Evolutionary conservation across 1,139 yeast species (phyloP), one percentile per base, ranked within the genome.

Genomic region (Yamadazyma blattariae): DNA sequence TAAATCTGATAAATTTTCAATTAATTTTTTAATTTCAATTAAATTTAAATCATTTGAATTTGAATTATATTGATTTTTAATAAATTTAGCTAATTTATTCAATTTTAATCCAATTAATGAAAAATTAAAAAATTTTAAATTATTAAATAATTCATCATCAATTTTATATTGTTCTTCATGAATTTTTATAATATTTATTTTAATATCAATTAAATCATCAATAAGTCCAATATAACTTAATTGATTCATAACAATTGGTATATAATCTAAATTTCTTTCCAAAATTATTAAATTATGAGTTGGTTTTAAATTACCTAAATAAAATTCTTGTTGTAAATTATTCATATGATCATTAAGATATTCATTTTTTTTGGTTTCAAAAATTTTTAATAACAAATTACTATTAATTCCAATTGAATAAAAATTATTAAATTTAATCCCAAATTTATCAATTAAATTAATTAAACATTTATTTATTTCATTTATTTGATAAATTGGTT

Each of bases 211-310:
- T 17, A 80, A 57, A 51, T 89, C 96, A 53, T 87, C 90, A 16
- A 89, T 66, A 11, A 92, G 64, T 0, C 98, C 98, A 24, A 77
- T 72, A 53, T 90, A 92, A 2, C 88, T 85, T 46, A 89, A 61
- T 50, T 92, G 97, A 24, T 81, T 78, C 41, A 88, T 61, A 11
- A 87, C 52, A 2, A 89, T 82, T 0, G 96, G 78, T 6, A 83
- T 54, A 32, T 77, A 71, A 59, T 92, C 98, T 23, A 81, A 56
- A 38, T 79, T 77, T 35, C 98, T 67, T 52, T 92, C 98, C 16
- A 92, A 51, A 1, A 90, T 81, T 12, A 92, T 71, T 32, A 90
- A 61, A 54, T 83, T 87, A 26, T 77, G 53, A 34, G 74, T 74
- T 7, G 76, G 71, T 21, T 56, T 55, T 9, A 71, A 51, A 34